Conservation (phyloP, 129 eudicot species). For the Glebionis coronaria region DNA sequence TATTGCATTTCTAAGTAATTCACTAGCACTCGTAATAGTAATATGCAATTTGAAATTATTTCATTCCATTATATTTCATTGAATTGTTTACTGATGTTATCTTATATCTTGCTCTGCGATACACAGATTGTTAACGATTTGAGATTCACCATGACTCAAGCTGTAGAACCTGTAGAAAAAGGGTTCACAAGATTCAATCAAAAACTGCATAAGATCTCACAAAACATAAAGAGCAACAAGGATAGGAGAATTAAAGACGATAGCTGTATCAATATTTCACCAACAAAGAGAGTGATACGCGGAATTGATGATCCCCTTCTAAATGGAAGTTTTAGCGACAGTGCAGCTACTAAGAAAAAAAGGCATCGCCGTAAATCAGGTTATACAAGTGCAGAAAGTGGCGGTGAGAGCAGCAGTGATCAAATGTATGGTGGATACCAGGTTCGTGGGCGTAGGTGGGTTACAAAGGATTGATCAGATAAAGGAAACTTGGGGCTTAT, state of each 20-base stretch:
- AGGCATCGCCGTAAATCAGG: conserved; percentile 74
- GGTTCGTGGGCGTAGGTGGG: conserved; percentile 86
- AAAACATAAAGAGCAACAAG: conserved; percentile 55
- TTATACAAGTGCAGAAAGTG: conserved; percentile 92
- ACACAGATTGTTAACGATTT: conserved; percentile 89
- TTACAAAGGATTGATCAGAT: conserved; percentile 53
- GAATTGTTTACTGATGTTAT: background rate
- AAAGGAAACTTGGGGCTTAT: background rate
- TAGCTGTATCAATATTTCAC: conserved; percentile 46
- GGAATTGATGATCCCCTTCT: conserved; percentile 97
- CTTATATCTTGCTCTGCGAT: background rate
- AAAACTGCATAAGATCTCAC: conserved; percentile 75
- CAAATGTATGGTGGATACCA: conserved; percentile 53
- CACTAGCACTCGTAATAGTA: background rate
- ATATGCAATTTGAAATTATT: background rate
- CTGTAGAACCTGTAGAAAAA: conserved; percentile 91
- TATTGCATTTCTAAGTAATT: background rate
- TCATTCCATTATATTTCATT: background rate
- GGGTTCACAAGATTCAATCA: conserved; percentile 74
- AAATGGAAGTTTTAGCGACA: conserved; percentile 85
- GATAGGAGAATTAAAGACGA: conserved; percentile 69
- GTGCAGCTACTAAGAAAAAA: conserved; percentile 61
- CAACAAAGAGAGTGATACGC: conserved; percentile 51
- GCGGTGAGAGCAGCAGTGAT: conserved; percentile 79
- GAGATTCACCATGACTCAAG: conserved; percentile 78